Evolutionary conservation across 1,284 basidiomycete genomes (phyloP).

Genomic region (Phellinidium pouzarii): DNA sequence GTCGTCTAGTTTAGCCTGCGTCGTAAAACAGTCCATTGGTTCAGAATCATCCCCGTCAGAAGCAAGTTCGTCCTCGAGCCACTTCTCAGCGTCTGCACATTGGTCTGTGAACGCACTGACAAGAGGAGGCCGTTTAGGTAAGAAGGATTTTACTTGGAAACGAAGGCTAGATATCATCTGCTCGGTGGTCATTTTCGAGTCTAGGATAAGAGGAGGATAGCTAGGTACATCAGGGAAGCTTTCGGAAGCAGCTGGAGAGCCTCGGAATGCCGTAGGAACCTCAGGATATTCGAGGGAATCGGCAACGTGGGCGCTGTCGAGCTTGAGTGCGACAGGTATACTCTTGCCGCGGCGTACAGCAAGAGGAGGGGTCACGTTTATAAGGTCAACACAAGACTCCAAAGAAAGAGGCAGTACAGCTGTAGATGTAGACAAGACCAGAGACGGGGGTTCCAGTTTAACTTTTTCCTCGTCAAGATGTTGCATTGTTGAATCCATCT

Average conservation of each 20-base stretch:
- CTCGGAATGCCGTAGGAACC: conserved; percentile 14
- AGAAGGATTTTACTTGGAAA: conserved; percentile 11
- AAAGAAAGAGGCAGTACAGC: conserved; percentile 10
- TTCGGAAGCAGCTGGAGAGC: conserved; percentile 8
- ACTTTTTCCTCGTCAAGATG: conserved; percentile 7
- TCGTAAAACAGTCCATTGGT: neutral
- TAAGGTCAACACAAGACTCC: conserved; percentile 1
- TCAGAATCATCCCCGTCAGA: neutral
- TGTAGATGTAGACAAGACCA: conserved; percentile 14
- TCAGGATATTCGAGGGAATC: conserved; percentile 14
- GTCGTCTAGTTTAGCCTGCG: neutral
- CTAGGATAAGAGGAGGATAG: conserved; percentile 1
- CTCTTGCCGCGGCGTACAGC: conserved; percentile 15
- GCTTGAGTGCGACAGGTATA: conserved; percentile 1
- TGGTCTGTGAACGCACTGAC: neutral
- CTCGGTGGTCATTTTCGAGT: conserved; percentile 12
- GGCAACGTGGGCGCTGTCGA: neutral
- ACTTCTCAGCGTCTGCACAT: conserved; percentile 11
- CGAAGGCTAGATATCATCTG: conserved; percentile 17
- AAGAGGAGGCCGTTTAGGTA: neutral
- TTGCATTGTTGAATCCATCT: conserved; percentile 11
- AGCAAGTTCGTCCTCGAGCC: conserved; percentile 16
- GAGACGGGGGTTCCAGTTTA: conserved; percentile 5
- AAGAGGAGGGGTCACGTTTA: neutral
- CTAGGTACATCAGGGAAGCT: neutral